A percentile compares a stretch with the other conserved stretches of the same genome.
Evolutionary conservation across 805 yeast species (phyloP).

Genomic region (Saccharomyces mikatae): DNA sequence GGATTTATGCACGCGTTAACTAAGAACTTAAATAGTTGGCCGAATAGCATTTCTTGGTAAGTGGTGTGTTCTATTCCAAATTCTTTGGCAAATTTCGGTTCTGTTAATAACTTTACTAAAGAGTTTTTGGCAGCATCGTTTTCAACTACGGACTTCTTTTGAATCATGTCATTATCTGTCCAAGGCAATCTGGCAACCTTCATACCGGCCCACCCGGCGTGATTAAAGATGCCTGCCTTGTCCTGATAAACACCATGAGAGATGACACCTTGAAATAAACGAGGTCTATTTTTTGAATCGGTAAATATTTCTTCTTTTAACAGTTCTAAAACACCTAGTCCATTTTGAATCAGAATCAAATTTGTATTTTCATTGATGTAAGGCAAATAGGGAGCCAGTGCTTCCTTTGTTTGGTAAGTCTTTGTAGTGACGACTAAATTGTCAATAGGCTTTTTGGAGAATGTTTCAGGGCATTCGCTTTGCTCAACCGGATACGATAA

Average conservation of each 20-base stretch:
- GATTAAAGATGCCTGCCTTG: slow-evolving; percentile 35
- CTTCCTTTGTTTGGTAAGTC: slow-evolving; percentile 61
- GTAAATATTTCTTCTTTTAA: slow-evolving; percentile 52
- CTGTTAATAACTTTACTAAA: slow-evolving; percentile 25
- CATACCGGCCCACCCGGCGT: slow-evolving; percentile 67
- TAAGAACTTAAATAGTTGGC: slow-evolving; percentile 68
- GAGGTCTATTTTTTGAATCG: slow-evolving; percentile 40
- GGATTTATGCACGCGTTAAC: slow-evolving; percentile 83
- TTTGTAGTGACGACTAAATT: slow-evolving; percentile 73
- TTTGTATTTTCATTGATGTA: slow-evolving; percentile 46
- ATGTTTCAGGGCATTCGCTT: slow-evolving; percentile 20
- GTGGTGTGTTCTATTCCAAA: slow-evolving; percentile 31
- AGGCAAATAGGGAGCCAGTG: slow-evolving; percentile 48
- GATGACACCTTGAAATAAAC: slow-evolving; percentile 64
- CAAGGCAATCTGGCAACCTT: slow-evolving; percentile 51
- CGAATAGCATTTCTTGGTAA: slow-evolving; percentile 41
- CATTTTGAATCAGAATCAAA: slow-evolving; percentile 75
- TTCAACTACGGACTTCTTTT: slow-evolving; percentile 9
- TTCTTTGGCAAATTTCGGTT: slow-evolving; percentile 17
- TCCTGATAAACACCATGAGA: slow-evolving; percentile 72
- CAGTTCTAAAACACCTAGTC: slow-evolving; percentile 69
- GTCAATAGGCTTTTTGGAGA: slow-evolving; percentile 32
- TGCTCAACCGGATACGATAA: slow-evolving; percentile 5
- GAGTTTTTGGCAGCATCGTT: slow-evolving; percentile 14
- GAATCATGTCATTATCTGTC: slow-evolving; percentile 17